A percentile compares a stretch with the other conserved stretches of the same genome.
Conservation (phyloP, 164 flowering plant species). For the Piper longum region DNA sequence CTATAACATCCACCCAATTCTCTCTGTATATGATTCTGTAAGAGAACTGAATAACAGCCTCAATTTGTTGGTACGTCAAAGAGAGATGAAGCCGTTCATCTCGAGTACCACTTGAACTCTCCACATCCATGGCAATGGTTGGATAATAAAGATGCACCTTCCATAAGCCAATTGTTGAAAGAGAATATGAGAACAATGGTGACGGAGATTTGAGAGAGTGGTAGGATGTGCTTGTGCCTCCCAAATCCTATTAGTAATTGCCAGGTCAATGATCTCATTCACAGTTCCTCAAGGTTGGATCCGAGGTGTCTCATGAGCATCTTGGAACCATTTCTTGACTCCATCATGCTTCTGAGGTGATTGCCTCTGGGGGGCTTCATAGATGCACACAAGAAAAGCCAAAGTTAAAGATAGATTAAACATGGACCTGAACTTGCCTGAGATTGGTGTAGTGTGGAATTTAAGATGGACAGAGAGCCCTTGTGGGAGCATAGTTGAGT, state of each 20-base stretch:
- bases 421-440: slow-evolving; percentile 25
- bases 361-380: slow-evolving; percentile 68
- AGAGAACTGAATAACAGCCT: slow-evolving; percentile 73
- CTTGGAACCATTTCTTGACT: slow-evolving; percentile 38
- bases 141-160: slow-evolving; percentile 87
- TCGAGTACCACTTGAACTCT: slow-evolving; percentile 23
- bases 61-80: slow-evolving; percentile 63
- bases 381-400: slow-evolving; percentile 49
- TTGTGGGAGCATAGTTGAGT: slow-evolving; percentile 37
- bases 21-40: slow-evolving; percentile 32
- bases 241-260: slow-evolving; percentile 61
- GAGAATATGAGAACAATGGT: slow-evolving; percentile 52
- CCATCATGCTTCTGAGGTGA: slow-evolving; percentile 24
- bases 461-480: slow-evolving; percentile 12
- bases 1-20: slow-evolving; percentile 49
- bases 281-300: slow-evolving; percentile 64
- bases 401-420: slow-evolving; percentile 56
- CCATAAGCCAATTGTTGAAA: slow-evolving; percentile 62
- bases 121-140: slow-evolving; percentile 54
- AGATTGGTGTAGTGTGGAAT: slow-evolving; percentile 16
- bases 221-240: slow-evolving; percentile 26
- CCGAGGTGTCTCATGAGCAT: slow-evolving; percentile 59
- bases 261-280: slow-evolving; percentile 83
- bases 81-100: slow-evolving; percentile 57
- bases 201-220: slow-evolving; percentile 31